Percentiles rank a stretch among this genome's conserved stretches.
Conservation (phyloP, 2,329 filamentous ascomycete genomes). For the Fusarium bulbicola region DNA sequence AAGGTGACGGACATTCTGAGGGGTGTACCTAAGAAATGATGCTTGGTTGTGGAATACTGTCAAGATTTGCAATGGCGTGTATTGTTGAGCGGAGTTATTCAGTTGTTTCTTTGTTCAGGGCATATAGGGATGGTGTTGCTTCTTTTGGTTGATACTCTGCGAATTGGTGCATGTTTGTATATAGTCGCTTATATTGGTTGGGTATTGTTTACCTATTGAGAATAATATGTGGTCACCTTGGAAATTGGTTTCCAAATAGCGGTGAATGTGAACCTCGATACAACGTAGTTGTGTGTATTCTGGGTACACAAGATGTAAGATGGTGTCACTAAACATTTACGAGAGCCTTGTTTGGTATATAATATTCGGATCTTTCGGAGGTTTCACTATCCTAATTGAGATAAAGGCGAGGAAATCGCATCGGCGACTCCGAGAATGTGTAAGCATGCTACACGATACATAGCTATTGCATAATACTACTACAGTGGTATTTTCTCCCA, state of each 20-base stretch:
- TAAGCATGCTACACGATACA: conserved; percentile 4
- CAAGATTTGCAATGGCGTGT: background rate
- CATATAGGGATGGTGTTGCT: background rate
- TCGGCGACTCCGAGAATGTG: conserved; percentile 26
- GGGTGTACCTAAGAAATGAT: conserved; percentile 30
- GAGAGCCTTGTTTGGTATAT: background rate
- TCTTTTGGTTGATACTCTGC: background rate
- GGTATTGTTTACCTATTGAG: background rate
- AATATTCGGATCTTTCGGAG: conserved; percentile 17
- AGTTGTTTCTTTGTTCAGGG: background rate
- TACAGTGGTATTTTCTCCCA: background rate
- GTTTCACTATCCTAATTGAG: conserved; percentile 3
- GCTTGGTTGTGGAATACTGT: conserved; percentile 9
- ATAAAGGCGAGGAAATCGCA: background rate
- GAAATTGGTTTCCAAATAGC: background rate
- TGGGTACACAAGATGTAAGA: background rate
- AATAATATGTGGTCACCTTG: background rate
- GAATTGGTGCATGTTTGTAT: background rate
- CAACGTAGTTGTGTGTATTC: background rate
- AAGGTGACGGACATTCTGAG: conserved; percentile 53
- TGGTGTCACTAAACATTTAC: background rate
- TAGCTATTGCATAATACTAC: background rate
- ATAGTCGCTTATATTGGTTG: background rate
- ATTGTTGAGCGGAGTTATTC: background rate
- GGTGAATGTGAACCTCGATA: background rate